Base-by-base conservation (phyloP, 2,329 filamentous ascomycete species). In the Metarhizium sp. region DNA sequence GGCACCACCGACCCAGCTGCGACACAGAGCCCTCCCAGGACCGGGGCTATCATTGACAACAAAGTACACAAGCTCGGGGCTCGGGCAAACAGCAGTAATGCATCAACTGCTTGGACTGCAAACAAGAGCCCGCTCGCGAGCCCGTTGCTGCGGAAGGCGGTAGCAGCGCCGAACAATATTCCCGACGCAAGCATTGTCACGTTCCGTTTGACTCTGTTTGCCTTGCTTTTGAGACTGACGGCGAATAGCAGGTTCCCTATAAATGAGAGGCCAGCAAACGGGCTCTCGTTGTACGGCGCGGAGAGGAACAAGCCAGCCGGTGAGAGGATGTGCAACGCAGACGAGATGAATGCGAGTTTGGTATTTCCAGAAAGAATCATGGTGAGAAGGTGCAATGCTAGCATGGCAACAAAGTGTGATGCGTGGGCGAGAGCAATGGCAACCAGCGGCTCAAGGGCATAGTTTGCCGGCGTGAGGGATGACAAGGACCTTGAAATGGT, bases 241-340 rank as follows among this genome's bases (percentile, higher is more conserved):
- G 81, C 80, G 67, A 92, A 94, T 50, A 87, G 68, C 34, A 88
- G 77, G 63, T 84, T 85, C 1, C 90, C 94, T 0, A 78, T 62
- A 63, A 96, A 89, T 45, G 87, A 88, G 38, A 96, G 74, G 25
- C 88, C 75, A 0, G 92, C 85, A 69, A 91, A 96, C 0, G 86
- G 69, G 59, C 87, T 84, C 73, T 99, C 94, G 10, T 84, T 80
- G 69, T 94, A 95, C 0, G 92, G 90, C 0, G 92, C 87, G 0
- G 87, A 92, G 18, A 99, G 80, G 67, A 99, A 97, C 2, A 96
- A 72, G 0, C 92, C 92, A 0, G 88, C 94, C 0, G 94, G 92
- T 0, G 89, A 94, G 51, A 97, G 66, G 55, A 95, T 79, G 68
- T 97, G 90, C 51, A 97, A 74, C 16, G 80, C 73, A 3, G 90